A percentile compares a stretch with the other conserved stretches of the same genome.
These are phyloP conservation scores for Rhodotorula sp. DNA, from an alignment of 1,284 basidiomycete genomes.

Conservation along the genomic window DNA sequence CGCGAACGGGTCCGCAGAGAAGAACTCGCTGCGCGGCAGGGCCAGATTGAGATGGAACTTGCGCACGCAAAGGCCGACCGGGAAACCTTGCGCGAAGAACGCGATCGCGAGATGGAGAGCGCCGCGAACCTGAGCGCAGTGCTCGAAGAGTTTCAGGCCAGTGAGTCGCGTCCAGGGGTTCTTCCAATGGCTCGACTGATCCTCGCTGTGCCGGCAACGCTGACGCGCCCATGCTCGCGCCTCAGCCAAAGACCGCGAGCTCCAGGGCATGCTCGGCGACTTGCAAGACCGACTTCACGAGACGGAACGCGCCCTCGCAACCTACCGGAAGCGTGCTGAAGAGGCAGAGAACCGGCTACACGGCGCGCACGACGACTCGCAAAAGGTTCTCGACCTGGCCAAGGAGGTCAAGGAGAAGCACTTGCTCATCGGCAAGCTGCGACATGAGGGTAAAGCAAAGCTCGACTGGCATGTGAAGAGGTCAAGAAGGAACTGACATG, in stretches of 20 bases:
- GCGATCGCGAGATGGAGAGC: slow-evolving; percentile 70
- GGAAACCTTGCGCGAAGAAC: slow-evolving; percentile 58
- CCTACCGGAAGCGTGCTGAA: slow-evolving; percentile 79
- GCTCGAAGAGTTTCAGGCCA: slow-evolving; percentile 85
- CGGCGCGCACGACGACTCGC: slow-evolving; percentile 65
- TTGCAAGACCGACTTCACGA: slow-evolving; percentile 71
- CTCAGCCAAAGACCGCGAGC: slow-evolving; percentile 56
- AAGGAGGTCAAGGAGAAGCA: slow-evolving; percentile 94
- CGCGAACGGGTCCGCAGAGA: slow-evolving; percentile 72
- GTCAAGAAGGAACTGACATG: background rate
- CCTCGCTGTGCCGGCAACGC: background rate
- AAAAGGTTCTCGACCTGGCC: slow-evolving; percentile 68
- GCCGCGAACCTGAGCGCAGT: slow-evolving; percentile 84
- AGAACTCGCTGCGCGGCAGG: slow-evolving; percentile 59
- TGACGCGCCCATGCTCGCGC: background rate
- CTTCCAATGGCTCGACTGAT: too few species aligned
- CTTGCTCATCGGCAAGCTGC: slow-evolving; percentile 81
- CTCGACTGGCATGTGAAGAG: background rate
- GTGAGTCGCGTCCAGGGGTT: slow-evolving; percentile 54
- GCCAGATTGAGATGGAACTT: slow-evolving; percentile 61
- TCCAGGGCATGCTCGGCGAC: slow-evolving; percentile 72
- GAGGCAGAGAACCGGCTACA: slow-evolving; percentile 82
- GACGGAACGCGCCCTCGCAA: slow-evolving; percentile 69
- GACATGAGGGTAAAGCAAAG: slow-evolving; percentile 75
- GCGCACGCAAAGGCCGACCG: slow-evolving; percentile 59